A percentile compares a stretch with the other conserved stretches of the same genome.
Conservation (phyloP, 2,329 filamentous ascomycete genomes). For the Aspergillus ustus region DNA sequence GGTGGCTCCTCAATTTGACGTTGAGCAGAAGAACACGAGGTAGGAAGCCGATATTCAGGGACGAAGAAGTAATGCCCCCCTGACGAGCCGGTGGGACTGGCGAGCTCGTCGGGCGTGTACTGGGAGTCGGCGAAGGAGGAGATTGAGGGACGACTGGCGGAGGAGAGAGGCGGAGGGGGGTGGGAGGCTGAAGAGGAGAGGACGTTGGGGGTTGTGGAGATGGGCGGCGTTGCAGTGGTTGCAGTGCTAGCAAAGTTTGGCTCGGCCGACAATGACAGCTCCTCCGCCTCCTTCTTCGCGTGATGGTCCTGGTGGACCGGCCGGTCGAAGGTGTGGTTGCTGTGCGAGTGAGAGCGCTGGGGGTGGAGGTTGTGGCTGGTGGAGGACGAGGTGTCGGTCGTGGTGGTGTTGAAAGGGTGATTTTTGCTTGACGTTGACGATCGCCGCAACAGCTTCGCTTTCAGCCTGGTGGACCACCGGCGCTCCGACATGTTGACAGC, state of each 20-base stretch:
- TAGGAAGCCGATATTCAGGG: slow-evolving; percentile 11
- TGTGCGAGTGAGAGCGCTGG: not conserved
- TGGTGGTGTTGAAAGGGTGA: slow-evolving; percentile 12
- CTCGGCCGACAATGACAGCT: slow-evolving; percentile 19
- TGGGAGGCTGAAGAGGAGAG: not conserved
- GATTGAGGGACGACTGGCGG: slow-evolving; percentile 31
- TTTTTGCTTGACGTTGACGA: slow-evolving; percentile 34
- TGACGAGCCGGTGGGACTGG: slow-evolving; percentile 9
- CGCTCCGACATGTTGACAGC: slow-evolving; percentile 37
- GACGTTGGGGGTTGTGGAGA: slow-evolving; percentile 18
- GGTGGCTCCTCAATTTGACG: slow-evolving; percentile 10
- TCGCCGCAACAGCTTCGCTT: slow-evolving; percentile 44
- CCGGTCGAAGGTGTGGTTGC: not conserved
- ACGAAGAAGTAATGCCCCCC: slow-evolving; percentile 16
- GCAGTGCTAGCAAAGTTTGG: slow-evolving; percentile 13
- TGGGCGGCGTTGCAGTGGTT: slow-evolving; percentile 4
- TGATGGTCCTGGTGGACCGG: not conserved
- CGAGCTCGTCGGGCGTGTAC: slow-evolving; percentile 17
- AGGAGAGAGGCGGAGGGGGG: slow-evolving; percentile 20
- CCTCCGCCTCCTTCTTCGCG: slow-evolving; percentile 14
- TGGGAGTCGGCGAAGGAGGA: slow-evolving; percentile 22
- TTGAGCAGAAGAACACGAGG: slow-evolving; percentile 3
- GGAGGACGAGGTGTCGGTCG: slow-evolving; percentile 12
- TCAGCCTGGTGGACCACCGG: slow-evolving; percentile 40
- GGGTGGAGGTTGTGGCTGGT: slow-evolving; percentile 11